Conservation (phyloP, 495 filamentous ascomycete genomes). For the Trichoderma gamsii region DNA sequence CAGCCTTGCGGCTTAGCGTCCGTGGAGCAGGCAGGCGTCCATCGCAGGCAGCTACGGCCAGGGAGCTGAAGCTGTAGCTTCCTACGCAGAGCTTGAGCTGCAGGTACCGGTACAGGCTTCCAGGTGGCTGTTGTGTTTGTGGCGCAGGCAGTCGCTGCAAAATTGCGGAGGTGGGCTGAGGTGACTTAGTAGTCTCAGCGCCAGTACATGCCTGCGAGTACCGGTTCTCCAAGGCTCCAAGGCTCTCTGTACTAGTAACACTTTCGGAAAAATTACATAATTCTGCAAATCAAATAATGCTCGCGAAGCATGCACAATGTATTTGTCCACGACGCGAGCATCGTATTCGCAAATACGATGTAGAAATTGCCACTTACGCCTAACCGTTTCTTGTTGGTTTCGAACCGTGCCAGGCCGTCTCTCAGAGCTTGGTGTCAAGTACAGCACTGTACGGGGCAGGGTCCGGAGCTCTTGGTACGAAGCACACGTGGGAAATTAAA, state of each 20-base stretch:
- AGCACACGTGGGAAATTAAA: constrained; percentile 9
- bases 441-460: not conserved
- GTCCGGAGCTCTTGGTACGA: not conserved
- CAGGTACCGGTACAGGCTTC: constrained; percentile 5
- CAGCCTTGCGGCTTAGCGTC: constrained; percentile 8
- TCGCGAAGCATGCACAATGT: not conserved
- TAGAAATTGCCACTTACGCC: not conserved
- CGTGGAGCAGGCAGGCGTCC: not conserved
- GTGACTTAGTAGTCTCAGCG: not conserved
- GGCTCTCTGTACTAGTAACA: not conserved
- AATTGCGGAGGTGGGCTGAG: constrained; percentile 1
- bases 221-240: too few relatives aligned
- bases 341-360: constrained; percentile 7
- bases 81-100: constrained; percentile 9
- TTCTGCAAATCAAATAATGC: not conserved
- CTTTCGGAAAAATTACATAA: not conserved
- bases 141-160: not conserved
- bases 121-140: not conserved
- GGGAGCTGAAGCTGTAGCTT: not conserved
- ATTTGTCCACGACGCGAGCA: not conserved
- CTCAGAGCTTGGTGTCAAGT: not conserved
- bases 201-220: too few relatives aligned
- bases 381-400: constrained; percentile 14
- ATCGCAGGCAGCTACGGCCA: not conserved
- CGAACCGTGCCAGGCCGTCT: not conserved